Conservation (phyloP, 2,329 filamentous ascomycete genomes). For the Xylariaceae sp. region DNA sequence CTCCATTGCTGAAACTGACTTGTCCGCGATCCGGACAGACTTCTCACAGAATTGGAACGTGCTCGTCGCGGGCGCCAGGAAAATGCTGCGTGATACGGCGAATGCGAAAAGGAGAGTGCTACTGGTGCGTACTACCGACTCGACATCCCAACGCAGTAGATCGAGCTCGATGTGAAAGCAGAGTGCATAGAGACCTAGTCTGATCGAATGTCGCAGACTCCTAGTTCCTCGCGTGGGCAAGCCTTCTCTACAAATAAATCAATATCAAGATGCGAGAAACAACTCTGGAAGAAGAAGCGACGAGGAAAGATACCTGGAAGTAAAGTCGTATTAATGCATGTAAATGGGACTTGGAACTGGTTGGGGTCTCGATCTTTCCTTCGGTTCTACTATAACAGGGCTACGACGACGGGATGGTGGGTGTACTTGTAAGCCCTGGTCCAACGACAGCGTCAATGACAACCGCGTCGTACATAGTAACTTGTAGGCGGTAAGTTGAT, state of each 20-base stretch:
- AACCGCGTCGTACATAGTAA: background rate
- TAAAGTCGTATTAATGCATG: background rate
- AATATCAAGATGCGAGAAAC: slow-evolving; percentile 1
- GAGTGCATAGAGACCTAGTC: background rate
- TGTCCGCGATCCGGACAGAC: slow-evolving; percentile 12
- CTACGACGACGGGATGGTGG: background rate
- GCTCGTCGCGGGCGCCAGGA: background rate
- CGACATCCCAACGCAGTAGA: background rate
- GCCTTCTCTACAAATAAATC: background rate
- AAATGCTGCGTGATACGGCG: background rate
- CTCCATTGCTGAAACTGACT: slow-evolving; percentile 16
- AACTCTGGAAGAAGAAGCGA: background rate
- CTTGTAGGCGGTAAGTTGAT: background rate
- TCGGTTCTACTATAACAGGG: background rate
- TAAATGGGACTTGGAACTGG: background rate
- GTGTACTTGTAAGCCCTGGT: background rate
- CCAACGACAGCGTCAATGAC: background rate
- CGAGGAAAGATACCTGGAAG: background rate
- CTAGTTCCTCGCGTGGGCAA: background rate
- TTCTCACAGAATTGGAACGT: background rate
- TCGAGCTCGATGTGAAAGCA: background rate
- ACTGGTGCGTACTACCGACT: background rate
- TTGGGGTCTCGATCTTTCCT: background rate
- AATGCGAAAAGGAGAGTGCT: background rate
- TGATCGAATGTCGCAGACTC: background rate